A percentile compares a stretch with the other conserved stretches of the same genome.
phyloP scores from a whole-genome alignment of 345 rosid species.

The Eucalyptus pauciflora region DNA sequence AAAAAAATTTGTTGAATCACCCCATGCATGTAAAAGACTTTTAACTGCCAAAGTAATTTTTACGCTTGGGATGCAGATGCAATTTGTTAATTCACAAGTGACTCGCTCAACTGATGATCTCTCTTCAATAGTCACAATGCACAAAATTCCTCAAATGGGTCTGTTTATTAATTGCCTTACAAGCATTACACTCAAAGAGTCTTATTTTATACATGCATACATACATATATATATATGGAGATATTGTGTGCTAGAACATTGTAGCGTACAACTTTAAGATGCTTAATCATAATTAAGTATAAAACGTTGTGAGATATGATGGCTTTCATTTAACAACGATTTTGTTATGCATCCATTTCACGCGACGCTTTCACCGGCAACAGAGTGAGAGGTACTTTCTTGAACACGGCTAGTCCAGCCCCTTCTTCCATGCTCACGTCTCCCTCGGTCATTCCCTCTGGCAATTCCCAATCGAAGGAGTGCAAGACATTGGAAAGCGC shows the following conservation, averaged over 20 bases:
- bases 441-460: constrained; percentile 2
- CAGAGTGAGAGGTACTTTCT: constrained; percentile 12
- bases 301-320: neutral
- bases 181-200: neutral
- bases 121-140: neutral
- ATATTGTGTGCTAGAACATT: neutral
- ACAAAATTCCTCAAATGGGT: neutral
- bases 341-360: neutral
- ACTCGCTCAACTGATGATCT: neutral
- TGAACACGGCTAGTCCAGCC: constrained; percentile 10
- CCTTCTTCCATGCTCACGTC: constrained; percentile 29
- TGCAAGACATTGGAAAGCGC: constrained; percentile 23
- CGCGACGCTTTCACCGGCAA: neutral
- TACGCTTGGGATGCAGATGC: neutral
- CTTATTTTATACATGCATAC: too few species aligned
- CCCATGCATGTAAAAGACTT: neutral
- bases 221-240: too few species aligned
- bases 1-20: neutral
- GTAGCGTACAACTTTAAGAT: neutral
- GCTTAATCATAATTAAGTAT: neutral
- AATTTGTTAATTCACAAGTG: neutral
- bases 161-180: neutral
- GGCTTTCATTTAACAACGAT: neutral
- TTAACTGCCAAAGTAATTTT: neutral
- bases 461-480: constrained; percentile 30